Evolutionary conservation across 2,329 filamentous ascomycete genomes (phyloP), one percentile per base, ranked within the genome.

Genomic region (Teratosphaeriaceae sp.): DNA sequence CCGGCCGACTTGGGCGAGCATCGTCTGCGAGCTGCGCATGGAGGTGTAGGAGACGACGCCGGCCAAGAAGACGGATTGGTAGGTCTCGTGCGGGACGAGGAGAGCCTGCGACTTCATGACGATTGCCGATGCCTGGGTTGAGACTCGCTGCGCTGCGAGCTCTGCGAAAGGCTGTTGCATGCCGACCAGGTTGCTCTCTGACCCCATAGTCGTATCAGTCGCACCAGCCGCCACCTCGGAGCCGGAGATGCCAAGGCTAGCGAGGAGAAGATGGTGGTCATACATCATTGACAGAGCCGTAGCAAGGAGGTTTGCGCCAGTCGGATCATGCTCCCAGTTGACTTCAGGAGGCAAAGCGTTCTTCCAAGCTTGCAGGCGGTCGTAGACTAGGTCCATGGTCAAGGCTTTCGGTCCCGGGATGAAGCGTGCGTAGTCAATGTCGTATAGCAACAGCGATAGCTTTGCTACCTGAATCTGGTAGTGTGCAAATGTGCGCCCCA

Each of bases 401-500:
- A 41, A 37, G 12, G 4, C 24, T 19, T 24, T 47, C 39, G n/a
- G 42, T 20, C 41, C 41, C 3, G 45, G 43, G n/a, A 45, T 36
- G 26, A 47, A 47, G 22, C 45, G 45, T 12, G 42, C 42, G 11
- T 45, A 40, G 30, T 41, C 39, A 23, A 47, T 42, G 11, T 44
- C 33, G 45, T 42, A 42, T 1, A 44, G 42, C 15, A 55, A 44
- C 3, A 52, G 39, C 11, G 52, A 53, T n/a, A 55, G 40, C 16
- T 46, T 44, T 12, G 46, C 40, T 7, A 45, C 43, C 23, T 51
- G 29, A 23, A 55, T 50, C 26, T 55, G 52, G 27, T 55, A 55
- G 3, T 41, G 21, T 2, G 34, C 45, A 30, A 33, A 48, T 6
- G 18, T 22, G n/a, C n/a, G 6, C 26, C 20, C 11, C 19, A 46